Conservation (phyloP, 2,329 filamentous ascomycete species). For the Parafenestella ontariensis region DNA sequence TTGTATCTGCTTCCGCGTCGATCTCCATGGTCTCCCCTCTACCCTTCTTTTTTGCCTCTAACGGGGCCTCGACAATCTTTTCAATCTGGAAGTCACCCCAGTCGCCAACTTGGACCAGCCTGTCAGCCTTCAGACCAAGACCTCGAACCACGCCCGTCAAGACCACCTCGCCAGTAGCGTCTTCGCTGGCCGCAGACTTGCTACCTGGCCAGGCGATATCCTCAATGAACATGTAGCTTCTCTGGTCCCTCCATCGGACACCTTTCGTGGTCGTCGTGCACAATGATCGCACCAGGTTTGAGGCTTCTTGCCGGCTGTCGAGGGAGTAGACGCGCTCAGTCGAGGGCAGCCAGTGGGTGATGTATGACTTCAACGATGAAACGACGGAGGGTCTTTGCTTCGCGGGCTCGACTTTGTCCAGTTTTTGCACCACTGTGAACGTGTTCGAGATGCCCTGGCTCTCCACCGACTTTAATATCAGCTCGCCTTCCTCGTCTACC, state of each 20-base stretch:
- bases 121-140: conserved; percentile 84
- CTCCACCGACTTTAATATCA: conserved; percentile 85
- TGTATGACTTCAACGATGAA: conserved; percentile 86
- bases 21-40: conserved; percentile 73
- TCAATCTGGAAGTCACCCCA: conserved; percentile 95
- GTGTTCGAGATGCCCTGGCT: conserved; percentile 93
- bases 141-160: conserved; percentile 88
- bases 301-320: conserved; percentile 87
- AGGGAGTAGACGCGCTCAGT: conserved; percentile 91
- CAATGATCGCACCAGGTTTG: conserved; percentile 87
- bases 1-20: conserved; percentile 62
- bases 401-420: conserved; percentile 78
- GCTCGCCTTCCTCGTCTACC: conserved; percentile 83
- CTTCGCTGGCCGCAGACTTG: conserved; percentile 52
- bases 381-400: conserved; percentile 81
- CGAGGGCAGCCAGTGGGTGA: conserved; percentile 91
- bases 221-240: conserved; percentile 94
- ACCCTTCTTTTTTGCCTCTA: conserved; percentile 63
- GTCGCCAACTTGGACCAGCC: conserved; percentile 88
- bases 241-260: conserved; percentile 91
- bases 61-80: conserved; percentile 80
- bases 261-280: conserved; percentile 94
- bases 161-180: conserved; percentile 65
- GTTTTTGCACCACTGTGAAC: conserved; percentile 81
- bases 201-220: conserved; percentile 73